These are phyloP conservation scores for Pilobolus umbonatus DNA, from an alignment of 192 early-diverging fungal species.

Conservation along the genomic window DNA sequence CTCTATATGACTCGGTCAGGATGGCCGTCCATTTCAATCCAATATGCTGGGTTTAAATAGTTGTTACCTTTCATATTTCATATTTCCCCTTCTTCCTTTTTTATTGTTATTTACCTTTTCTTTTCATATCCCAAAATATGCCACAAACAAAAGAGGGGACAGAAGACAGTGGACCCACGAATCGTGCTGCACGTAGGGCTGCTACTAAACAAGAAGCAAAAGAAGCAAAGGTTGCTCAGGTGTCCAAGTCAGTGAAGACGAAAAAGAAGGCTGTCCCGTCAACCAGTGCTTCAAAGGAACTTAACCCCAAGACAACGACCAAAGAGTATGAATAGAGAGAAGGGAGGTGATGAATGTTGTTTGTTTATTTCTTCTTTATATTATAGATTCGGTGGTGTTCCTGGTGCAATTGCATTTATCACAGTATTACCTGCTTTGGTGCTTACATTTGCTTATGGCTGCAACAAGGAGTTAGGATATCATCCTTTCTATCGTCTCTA, in stretches of 20 bases:
- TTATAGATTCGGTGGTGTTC: slow-evolving; percentile 60
- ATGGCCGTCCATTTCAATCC: no score
- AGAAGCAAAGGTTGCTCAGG: neutral
- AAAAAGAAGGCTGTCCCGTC: neutral
- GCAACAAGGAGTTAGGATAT: slow-evolving; percentile 47
- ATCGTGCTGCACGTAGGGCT: slow-evolving; percentile 6
- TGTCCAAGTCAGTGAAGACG: neutral
- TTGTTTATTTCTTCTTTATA: neutral
- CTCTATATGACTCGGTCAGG: no score
- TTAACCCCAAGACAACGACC: slow-evolving; percentile 63
- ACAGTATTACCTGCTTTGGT: slow-evolving; percentile 38
- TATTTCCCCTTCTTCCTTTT: neutral
- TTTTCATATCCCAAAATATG: neutral
- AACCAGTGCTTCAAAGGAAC: neutral
- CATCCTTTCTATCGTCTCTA: slow-evolving; percentile 36
- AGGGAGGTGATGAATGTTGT: neutral
- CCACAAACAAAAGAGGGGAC: neutral
- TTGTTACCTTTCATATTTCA: no score
- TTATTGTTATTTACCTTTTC: neutral
- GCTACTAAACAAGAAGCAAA: slow-evolving; percentile 2
- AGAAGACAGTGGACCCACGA: neutral
- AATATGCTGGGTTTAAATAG: no score
- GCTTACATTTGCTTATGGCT: slow-evolving; percentile 41
- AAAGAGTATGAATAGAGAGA: slow-evolving; percentile 52
- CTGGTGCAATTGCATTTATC: slow-evolving; percentile 56